These are phyloP conservation scores for Nicotiana obtusifolia DNA, from an alignment of 257 asterid genomes.

Conservation along the genomic window DNA sequence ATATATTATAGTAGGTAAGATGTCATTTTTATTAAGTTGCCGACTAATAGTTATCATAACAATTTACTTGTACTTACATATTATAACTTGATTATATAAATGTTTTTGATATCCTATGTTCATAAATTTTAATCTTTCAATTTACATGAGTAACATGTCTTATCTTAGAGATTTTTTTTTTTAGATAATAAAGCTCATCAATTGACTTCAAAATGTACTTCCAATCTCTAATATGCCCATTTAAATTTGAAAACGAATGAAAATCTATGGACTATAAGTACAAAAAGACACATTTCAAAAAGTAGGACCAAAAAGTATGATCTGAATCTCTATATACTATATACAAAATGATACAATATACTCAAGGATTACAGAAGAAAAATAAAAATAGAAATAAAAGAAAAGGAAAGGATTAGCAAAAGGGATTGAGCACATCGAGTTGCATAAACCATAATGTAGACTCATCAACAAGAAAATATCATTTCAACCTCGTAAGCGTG, in stretches of 20 bases:
- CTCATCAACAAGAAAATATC: too few species aligned
- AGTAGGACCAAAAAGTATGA: neutral
- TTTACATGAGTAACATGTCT: neutral
- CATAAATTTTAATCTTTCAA: neutral
- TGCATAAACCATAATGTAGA: too few species aligned
- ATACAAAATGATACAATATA: neutral
- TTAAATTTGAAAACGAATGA: neutral
- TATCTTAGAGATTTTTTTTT: neutral
- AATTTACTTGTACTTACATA: neutral
- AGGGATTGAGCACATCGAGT: neutral
- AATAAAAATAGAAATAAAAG: too few species aligned
- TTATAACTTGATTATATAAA: neutral
- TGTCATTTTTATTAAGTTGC: too few species aligned
- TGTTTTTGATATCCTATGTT: neutral
- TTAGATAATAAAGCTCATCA: neutral
- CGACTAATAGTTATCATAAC: too few species aligned
- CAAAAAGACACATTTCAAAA: neutral
- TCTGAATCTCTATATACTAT: too few species aligned
- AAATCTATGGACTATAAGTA: neutral
- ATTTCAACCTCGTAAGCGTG: too few species aligned
- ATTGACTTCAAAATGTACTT: neutral
- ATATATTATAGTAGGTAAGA: too few species aligned
- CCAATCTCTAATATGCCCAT: neutral
- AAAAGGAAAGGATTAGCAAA: neutral
- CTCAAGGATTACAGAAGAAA: neutral